Base-by-base conservation (phyloP, 805 yeast genomes). In the Nakazawaea holstii region DNA sequence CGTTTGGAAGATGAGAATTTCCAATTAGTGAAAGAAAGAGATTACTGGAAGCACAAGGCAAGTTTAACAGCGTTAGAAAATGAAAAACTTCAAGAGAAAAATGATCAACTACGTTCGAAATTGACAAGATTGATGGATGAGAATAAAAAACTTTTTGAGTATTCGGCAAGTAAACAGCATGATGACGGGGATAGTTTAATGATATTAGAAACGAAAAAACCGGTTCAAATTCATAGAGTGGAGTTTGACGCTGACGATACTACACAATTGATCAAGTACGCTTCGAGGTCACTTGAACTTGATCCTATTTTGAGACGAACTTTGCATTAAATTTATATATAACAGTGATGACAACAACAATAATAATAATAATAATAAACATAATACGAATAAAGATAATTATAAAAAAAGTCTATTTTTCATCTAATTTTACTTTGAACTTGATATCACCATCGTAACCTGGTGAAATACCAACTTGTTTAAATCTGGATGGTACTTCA, bases 391-490 rank as follows among this genome's bases (percentile, higher is more conserved):
- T 20, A 20, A 20, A 20, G 5, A 20, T 20, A 20, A 20, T 20
- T 3, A 20, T 20, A 5, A 5, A 5, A 5, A 5, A 5, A 20
- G 9, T 24, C 15, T 28, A 35, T 35, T 27, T 26, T 42, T 24
- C 33, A 35, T 46, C 45, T 20, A 46, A 40, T 30, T 35, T 46
- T 27, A 46, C 40, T 27, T 46, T 46, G 37, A 46, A 46, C 14
- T 28, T 36, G 33, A 40, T 57, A 8, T 59, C 63, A 2, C 73
- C 75, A 17, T 60, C 62, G 28, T 63, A 58, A 8, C 76, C 77
- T 8, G 80, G 70, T 46, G 64, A 61, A 8, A 85, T 67, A 1
- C 71, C 61, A n/a, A 73, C 68, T 57, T 81, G 84, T 32, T 65
- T 57, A 50, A 66, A 69, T 14, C 73, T 67, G 0, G 62, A 54